A percentile compares a stretch with the other conserved stretches of the same genome.
Evolutionary conservation across 345 rosid genomes (phyloP).

Genomic region (Trapa bicornis): DNA sequence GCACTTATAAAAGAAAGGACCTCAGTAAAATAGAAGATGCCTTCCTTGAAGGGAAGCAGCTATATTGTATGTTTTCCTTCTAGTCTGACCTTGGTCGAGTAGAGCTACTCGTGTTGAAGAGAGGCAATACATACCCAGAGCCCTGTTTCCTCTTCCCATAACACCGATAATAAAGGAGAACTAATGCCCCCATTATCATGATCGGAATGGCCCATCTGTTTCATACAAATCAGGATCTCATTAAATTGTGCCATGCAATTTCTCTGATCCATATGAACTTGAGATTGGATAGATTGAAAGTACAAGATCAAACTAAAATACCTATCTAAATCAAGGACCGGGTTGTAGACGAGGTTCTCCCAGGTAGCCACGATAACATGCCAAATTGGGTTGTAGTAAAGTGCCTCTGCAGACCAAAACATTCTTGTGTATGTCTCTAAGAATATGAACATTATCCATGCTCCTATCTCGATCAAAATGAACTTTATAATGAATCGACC

Average conservation of each 20-base stretch:
- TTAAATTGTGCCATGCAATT: neutral
- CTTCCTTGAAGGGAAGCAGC: constrained; percentile 7
- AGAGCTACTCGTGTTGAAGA: constrained; percentile 47
- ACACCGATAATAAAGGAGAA: constrained; percentile 73
- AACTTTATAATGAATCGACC: constrained; percentile 90
- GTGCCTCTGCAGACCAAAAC: constrained; percentile 97
- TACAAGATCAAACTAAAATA: constrained; percentile 10
- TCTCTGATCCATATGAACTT: neutral
- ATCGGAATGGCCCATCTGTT: constrained; percentile 92
- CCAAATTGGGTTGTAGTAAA: constrained; percentile 91
- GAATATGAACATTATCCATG: constrained; percentile 92
- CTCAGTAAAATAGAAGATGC: constrained; percentile 9
- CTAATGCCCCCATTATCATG: constrained; percentile 30
- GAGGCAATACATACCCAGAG: constrained; percentile 58
- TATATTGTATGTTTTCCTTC: constrained; percentile 1
- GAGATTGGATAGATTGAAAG: neutral
- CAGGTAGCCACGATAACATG: constrained; percentile 77
- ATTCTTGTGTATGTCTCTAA: constrained; percentile 88
- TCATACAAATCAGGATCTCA: neutral
- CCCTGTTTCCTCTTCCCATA: constrained; percentile 66
- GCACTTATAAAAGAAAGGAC: constrained; percentile 4
- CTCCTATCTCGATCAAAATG: constrained; percentile 79
- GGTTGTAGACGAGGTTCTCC: constrained; percentile 92
- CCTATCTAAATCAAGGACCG: constrained; percentile 95
- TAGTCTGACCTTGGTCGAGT: constrained; percentile 71